phyloP scores from a whole-genome alignment of 2,329 filamentous ascomycete species.

The Dactylonectria macrodidyma region DNA sequence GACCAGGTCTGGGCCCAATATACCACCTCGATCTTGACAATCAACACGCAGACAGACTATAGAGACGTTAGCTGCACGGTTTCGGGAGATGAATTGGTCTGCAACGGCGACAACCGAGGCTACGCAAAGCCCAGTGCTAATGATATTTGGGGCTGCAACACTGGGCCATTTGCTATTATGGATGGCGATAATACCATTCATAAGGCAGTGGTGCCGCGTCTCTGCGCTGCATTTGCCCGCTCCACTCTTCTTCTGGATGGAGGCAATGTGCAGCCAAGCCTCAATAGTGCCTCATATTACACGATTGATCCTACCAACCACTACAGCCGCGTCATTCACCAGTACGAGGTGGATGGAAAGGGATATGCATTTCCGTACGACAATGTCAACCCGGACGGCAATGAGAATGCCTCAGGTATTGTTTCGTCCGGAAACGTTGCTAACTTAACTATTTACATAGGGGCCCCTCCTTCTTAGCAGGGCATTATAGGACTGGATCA shows the following conservation, averaged over 20 bases:
- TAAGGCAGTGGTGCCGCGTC: conserved; percentile 60
- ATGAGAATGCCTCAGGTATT: too few species aligned
- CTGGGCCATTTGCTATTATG: conserved; percentile 60
- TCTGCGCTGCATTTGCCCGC: too few species aligned
- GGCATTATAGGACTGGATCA: too few species aligned
- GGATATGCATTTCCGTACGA: too few species aligned
- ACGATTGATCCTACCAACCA: conserved; percentile 58
- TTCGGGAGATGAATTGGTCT: conserved; percentile 53
- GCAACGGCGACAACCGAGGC: conserved; percentile 58
- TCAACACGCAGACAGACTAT: too few species aligned
- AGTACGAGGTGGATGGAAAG: too few species aligned
- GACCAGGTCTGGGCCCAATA: conserved; percentile 64
- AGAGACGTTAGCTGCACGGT: conserved; percentile 59
- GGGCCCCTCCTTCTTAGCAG: too few species aligned
- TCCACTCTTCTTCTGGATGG: conserved; percentile 61
- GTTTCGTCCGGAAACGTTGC: too few species aligned
- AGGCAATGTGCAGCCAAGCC: conserved; percentile 62
- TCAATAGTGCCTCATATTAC: conserved; percentile 60
- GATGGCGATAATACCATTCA: conserved; percentile 58
- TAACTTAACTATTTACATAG: too few species aligned
- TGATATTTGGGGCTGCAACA: conserved; percentile 68
- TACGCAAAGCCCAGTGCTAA: conserved; percentile 60
- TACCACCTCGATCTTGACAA: conserved; percentile 53
- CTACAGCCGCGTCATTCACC: too few species aligned
- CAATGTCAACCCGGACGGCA: too few species aligned